Evolutionary conservation across 2,329 filamentous ascomycete genomes (phyloP), one percentile per base, ranked within the genome.

Genomic region (Arthrobotrys sinensis): DNA sequence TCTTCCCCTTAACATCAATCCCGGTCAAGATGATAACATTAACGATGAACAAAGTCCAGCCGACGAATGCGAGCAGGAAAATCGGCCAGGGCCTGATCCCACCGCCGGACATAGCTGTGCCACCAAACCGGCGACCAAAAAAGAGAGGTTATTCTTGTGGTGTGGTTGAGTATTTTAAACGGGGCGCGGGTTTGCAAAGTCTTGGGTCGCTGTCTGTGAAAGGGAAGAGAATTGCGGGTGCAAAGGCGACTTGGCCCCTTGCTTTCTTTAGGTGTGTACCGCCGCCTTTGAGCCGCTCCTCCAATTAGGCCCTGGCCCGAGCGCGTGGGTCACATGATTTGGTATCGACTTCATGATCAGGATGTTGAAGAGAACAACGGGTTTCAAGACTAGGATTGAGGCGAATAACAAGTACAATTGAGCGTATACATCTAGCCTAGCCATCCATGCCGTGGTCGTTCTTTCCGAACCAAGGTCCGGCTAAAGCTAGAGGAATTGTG

Each of bases 51-150:
- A 70, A 19, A 34, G 19, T 11, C 5, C n/a, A 45, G 11, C 43
- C 67, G 43, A 62, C 21, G n/a, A 63, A 16, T 8, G 67, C 53
- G 10, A 70, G 67, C 55, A 57, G 12, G 43, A 70, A 63, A 36
- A 70, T 21, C 10, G 55, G 43, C 67, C 67, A 70, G 34, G 67
- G 48, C 67, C 53, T 40, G 43, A 70, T 24, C n/a, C 48, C 45
- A 62, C 40, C 40, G 52, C 21, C 48, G 36, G 46, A 48, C 64
- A 68, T 68, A 40, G 11, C n/a, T 45, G 50, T 55, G 34, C 50
- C 32, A 57, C 46, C 64, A 52, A 67, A 53, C 45, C 60, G 60
- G 40, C 40, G 16, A 24, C 16, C 8, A 21, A 40, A 19, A 21
- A 34, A 40, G 24, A 4, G 3, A 4, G 12, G 5, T 10, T 12